Evolutionary conservation across 345 rosid genomes (phyloP).

Genomic region (rapeseed (Brassica napus)): Da-Ae NC_063445.1:8973501-8974000

Average conservation of each 20-base stretch:
- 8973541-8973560: conserved; percentile 31
- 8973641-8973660: neutral
- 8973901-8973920: conserved; percentile 32
- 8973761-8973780: conserved; percentile 34
- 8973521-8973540: conserved; percentile 40
- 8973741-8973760: conserved; percentile 37
- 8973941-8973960: conserved; percentile 1
- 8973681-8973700: conserved; percentile 22
- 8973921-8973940: conserved; percentile 32
- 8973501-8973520: conserved; percentile 37
- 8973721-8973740: conserved; percentile 18
- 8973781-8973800: conserved; percentile 36
- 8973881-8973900: conserved; percentile 41
- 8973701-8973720: conserved; percentile 31
- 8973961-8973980: neutral
- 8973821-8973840: conserved; percentile 22
- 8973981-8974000: neutral
- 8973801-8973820: conserved; percentile 23
- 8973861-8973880: conserved; percentile 35
- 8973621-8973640: neutral
- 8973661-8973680: conserved; percentile 32
- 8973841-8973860: conserved; percentile 21
- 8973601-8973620: conserved; percentile 11
- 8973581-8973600: conserved; percentile 34
- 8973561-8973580: conserved; percentile 38